Evolutionary conservation across 2,329 filamentous ascomycete species (phyloP), one percentile per base, ranked within the genome.

Genomic region (Cladophialophora bantiana): DNA sequence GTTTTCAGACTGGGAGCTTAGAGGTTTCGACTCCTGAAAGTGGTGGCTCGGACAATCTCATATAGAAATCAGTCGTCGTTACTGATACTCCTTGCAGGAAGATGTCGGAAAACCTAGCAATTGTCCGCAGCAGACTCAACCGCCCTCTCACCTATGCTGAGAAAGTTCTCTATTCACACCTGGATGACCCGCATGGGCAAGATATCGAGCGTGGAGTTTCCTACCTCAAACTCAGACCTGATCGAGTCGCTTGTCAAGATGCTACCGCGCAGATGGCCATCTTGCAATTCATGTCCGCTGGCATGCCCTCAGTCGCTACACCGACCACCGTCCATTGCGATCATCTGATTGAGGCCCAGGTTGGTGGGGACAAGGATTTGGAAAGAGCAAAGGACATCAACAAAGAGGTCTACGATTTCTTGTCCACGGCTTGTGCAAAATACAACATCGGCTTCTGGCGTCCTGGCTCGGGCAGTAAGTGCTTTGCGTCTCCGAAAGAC

Each of bases 401-500:
- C 90, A 96, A 96, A 87, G 94, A 98, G 83, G 95, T 99, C 75
- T 99, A 98, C 84, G 91, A 98, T 83, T 99, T 99, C 87, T 84
- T 99, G 78, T 88, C 93, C 69, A 89, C 90, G 71, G 91, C 94
- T 73, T 98, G 94, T 81, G 94, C 94, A 78, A 99, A 98, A 86
- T 99, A 98, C 87, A 94, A 98, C 87, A 98, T 98, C 81, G 95
- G 95, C 85, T 98, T 98, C 90, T 99, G 95, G 95, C 93, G 88
- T 82, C 95, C 95, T 72, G 95, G 95, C 75, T 97, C 94, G 79
- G 95, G 95, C 87, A 99, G 26, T 26, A 26, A 26, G 26, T 26
- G 26, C 26, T 26, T 26, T 26, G 26, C 26, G 26, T 26, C 26
- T 26, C 26, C 3, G 26, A 26, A 26, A 26, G 26, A 26, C 26